Evolutionary conservation across 495 filamentous ascomycete genomes (phyloP), one percentile per base, ranked within the genome.

Genomic region (Immersiella caudata): DNA sequence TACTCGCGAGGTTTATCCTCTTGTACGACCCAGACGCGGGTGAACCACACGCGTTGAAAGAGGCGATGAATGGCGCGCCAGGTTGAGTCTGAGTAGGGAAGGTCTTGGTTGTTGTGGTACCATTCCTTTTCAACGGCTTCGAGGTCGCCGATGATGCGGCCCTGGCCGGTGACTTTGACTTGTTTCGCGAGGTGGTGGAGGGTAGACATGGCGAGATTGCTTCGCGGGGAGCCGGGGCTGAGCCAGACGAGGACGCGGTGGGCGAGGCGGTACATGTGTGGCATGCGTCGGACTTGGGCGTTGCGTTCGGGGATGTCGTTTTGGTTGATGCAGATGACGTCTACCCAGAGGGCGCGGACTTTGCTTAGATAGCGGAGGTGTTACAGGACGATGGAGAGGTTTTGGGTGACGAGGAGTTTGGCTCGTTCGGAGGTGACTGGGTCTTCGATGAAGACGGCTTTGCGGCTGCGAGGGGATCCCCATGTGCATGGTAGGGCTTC

Each of bases 21-120:
- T 27, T 60, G 58, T 21, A 60, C 58, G 18, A 60, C 58, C 58
- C 58, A 60, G 5, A 60, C 27, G 9, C 58, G 58, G 16, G 58
- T 60, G 21, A 60, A 60, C 58, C 58, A 60, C 4, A 60, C 26
- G 16, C 58, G 58, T 29, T 60, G 58, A 29, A 60, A 60, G 2
- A 60, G 12, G 21, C 58, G 58, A 21, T 35, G 26, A 16, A 60
- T 60, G 58, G 58, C 58, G 29, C 58, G 58, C 58, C 58, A 60
- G 2, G 29, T 26, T 14, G 8, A 6, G 20, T 26, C 54, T 6
- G 3, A 6, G 54, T 57, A 57, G 4, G 54, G 54, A 12, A 57
- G 54, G 22, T 57, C 54, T 6, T 57, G 21, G 54, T 57, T 25
- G 54, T 57, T 57, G 21, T 57, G 54, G 26, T 57, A 57, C 54